Conservation (phyloP, 2,329 filamentous ascomycete species). For the Pyrenochaeta sp. region DNA sequence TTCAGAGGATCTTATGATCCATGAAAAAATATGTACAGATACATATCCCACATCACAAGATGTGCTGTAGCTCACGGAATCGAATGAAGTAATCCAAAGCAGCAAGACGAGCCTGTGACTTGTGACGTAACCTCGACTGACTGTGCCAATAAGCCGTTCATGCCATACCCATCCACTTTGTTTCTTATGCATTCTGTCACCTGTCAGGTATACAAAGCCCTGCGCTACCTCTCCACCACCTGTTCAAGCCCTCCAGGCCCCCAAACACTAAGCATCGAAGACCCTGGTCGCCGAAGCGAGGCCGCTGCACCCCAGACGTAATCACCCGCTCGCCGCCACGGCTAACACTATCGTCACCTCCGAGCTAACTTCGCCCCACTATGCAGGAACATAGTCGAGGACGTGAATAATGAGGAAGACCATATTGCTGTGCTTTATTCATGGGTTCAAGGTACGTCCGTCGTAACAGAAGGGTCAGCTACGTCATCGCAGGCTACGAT, state of each 20-base stretch:
- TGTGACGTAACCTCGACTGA: background rate
- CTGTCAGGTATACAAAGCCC: no score
- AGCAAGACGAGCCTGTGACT: background rate
- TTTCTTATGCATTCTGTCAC: no score
- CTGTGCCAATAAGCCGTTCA: no score
- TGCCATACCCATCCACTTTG: no score
- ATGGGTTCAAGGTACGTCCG: slow-evolving; percentile 77
- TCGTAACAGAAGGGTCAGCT: background rate
- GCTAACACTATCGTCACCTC: slow-evolving; percentile 3
- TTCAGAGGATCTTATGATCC: background rate
- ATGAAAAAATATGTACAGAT: background rate
- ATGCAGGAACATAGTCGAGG: slow-evolving; percentile 47
- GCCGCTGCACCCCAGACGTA: slow-evolving; percentile 34
- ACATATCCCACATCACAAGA: background rate
- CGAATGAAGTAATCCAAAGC: background rate
- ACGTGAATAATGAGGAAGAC: slow-evolving; percentile 75
- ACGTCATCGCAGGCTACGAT: slow-evolving; percentile 4
- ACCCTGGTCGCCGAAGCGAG: slow-evolving; percentile 16
- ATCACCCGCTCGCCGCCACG: slow-evolving; percentile 14
- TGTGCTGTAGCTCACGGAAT: background rate
- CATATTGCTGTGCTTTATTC: slow-evolving; percentile 81
- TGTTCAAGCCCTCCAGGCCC: slow-evolving; percentile 1
- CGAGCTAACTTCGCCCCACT: slow-evolving; percentile 16
- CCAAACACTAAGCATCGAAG: background rate
- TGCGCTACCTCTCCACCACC: slow-evolving; percentile 1